Conservation (phyloP, 352 stramenopile genomes). For the Poterioochromonas sp. region DNA sequence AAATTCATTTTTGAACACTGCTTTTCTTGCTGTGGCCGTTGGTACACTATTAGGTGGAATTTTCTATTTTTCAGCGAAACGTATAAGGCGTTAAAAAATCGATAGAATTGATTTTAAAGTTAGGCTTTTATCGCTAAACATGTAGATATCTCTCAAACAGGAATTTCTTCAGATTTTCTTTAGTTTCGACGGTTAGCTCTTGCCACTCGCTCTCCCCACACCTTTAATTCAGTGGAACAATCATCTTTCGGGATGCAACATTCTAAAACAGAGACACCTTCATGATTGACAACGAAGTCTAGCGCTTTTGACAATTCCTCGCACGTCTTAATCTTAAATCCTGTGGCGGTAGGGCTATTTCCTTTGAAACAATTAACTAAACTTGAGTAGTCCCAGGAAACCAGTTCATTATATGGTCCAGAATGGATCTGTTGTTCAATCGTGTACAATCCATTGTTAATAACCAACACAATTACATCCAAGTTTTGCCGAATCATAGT, state of each 20-base stretch:
- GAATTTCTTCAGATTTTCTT: background rate
- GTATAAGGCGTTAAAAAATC: no score
- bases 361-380: slow-evolving; percentile 11
- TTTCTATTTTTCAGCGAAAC: no score
- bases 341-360: background rate
- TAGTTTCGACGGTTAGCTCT: slow-evolving; percentile 20
- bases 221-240: slow-evolving; percentile 11
- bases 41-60: no score
- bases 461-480: slow-evolving; percentile 31
- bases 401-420: slow-evolving; percentile 23
- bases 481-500: slow-evolving; percentile 34
- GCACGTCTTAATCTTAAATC: slow-evolving; percentile 21
- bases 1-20: no score
- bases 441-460: slow-evolving; percentile 37
- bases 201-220: slow-evolving; percentile 28
- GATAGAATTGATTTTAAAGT: no score
- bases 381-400: background rate
- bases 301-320: slow-evolving; percentile 21
- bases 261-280: slow-evolving; percentile 30
- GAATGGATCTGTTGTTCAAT: slow-evolving; percentile 36
- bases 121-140: no score
- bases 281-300: background rate
- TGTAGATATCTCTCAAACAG: no score
- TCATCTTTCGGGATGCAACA: slow-evolving; percentile 19
- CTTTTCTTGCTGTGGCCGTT: no score